Base-by-base conservation (phyloP, 1,139 yeast genomes). In the Blastobotrys arbuscula region DNA sequence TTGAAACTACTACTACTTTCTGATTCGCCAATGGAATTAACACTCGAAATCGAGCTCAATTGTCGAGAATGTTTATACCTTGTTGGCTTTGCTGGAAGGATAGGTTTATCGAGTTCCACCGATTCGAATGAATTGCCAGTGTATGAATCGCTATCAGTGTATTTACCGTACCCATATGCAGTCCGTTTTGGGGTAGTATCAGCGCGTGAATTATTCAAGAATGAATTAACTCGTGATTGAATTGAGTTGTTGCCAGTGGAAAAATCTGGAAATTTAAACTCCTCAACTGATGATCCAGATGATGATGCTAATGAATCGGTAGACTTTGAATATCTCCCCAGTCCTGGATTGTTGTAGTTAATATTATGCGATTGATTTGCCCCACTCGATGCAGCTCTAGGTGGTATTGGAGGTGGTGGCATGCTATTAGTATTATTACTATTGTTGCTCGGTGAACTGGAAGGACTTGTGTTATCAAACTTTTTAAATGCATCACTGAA, bases 151-250 rank as follows among this genome's bases (percentile, higher is more conserved):
- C 56, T 59, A 47, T 78, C 84, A 0, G 89, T 82, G 60, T 75
- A 84, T 57, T 78, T 77, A 2, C 95, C 95, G 61, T 86, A 86
- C 0, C 95, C 95, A 15, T 70, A 67, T 0, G 95, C 95, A 0
- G 89, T 81, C 57, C 77, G 79, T 19, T 71, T 62, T 0, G 76
- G 69, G 4, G 78, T 74, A 1, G 77, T 74, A 33, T 74, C 74
- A 19, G 67, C 60, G 18, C 28, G 6, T 15, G 39, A 31, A 46
- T 72, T 71, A 53, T 68, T 74, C 54, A 85, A 68, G 37, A 84
- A 71, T 55, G 75, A 74, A 50, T 82, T 83, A 61, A 84, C 83
- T 53, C 94, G 72, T 58, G 78, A 74, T 63, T 84, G 94, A 48
- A 86, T 63, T 2, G 44, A 35, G 15, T 40, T 40, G n/a, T 9